Conservation (phyloP, 805 yeast genomes). For the Wickerhamomyces rabaulensis region DNA sequence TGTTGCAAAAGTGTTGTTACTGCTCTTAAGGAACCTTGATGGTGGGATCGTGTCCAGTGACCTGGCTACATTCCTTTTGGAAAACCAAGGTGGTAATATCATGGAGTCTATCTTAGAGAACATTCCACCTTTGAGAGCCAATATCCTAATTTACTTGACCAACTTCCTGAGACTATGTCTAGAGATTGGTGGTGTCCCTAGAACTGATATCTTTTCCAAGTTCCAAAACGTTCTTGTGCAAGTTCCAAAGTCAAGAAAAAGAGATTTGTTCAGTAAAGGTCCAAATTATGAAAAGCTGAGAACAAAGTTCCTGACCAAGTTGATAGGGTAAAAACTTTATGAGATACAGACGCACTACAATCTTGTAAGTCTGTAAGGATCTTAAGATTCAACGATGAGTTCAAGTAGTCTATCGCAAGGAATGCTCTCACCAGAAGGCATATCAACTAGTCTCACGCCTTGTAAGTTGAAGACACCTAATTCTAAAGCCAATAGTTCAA, state of each 20-base stretch:
- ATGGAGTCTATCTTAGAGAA: constrained; percentile 31
- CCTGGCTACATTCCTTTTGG: constrained; percentile 21
- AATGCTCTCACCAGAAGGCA: constrained; percentile 57
- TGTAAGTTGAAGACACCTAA: constrained; percentile 60
- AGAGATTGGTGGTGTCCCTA: constrained; percentile 20
- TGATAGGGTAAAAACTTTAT: constrained; percentile 17
- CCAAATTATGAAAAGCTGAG: constrained; percentile 26
- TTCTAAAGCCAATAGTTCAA: constrained; percentile 55
- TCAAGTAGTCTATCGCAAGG: constrained; percentile 70
- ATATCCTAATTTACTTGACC: constrained; percentile 34
- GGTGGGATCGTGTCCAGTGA: constrained; percentile 37
- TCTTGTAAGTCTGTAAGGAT: too few relatives aligned
- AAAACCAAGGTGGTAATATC: constrained; percentile 22
- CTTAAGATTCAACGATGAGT: constrained; percentile 39
- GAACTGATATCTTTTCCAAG: constrained; percentile 14
- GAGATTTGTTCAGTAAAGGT: constrained; percentile 19
- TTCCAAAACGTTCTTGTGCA: constrained; percentile 29
- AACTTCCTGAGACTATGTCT: constrained; percentile 33
- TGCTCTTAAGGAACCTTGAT: constrained; percentile 29
- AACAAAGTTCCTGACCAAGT: constrained; percentile 24
- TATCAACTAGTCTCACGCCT: constrained; percentile 63
- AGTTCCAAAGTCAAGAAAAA: constrained; percentile 25
- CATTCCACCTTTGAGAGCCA: constrained; percentile 36
- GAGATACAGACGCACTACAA: background rate
- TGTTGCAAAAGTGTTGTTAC: constrained; percentile 23